A percentile compares a stretch with the other conserved stretches of the same genome.
Conservation (phyloP, 2,329 filamentous ascomycete species). For the Colletotrichum brevisporum region DNA sequence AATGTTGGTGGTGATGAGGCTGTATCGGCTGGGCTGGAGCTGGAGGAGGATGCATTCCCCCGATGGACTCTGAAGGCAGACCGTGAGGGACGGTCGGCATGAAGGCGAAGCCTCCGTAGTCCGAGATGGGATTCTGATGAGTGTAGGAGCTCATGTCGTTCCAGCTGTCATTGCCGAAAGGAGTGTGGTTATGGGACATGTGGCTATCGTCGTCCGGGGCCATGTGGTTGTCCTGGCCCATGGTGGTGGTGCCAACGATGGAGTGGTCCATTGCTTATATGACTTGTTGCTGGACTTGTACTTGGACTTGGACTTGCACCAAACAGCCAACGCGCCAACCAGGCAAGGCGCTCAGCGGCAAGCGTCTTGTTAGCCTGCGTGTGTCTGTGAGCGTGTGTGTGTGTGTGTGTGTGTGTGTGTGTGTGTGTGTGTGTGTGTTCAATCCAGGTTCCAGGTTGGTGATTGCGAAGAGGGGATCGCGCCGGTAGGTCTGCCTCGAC, state of each 20-base stretch:
- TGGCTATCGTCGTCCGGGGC: conserved; percentile 53
- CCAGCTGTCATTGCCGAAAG: conserved; percentile 66
- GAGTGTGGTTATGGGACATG: conserved; percentile 53
- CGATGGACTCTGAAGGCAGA: conserved; percentile 65
- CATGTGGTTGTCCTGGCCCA: conserved; percentile 63
- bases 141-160: conserved; percentile 73
- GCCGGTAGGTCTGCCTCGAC: conserved; percentile 31
- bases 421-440: conserved; percentile 24
- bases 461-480: conserved; percentile 35
- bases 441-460: conserved; percentile 33
- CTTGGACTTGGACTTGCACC: not conserved
- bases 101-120: conserved; percentile 75
- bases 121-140: conserved; percentile 75
- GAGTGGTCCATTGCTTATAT: conserved; percentile 59
- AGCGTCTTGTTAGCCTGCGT: conserved; percentile 16
- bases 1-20: conserved; percentile 52
- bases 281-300: conserved; percentile 21
- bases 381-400: conserved; percentile 22
- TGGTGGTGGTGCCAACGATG: conserved; percentile 60
- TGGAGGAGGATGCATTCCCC: conserved; percentile 71
- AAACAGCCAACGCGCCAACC: conserved; percentile 14
- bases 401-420: conserved; percentile 20
- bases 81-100: conserved; percentile 63
- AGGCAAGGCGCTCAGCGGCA: conserved; percentile 14
- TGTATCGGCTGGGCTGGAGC: conserved; percentile 61